phyloP scores from a whole-genome alignment of 2,329 filamentous ascomycete species.

The Penicillium sp. region DNA sequence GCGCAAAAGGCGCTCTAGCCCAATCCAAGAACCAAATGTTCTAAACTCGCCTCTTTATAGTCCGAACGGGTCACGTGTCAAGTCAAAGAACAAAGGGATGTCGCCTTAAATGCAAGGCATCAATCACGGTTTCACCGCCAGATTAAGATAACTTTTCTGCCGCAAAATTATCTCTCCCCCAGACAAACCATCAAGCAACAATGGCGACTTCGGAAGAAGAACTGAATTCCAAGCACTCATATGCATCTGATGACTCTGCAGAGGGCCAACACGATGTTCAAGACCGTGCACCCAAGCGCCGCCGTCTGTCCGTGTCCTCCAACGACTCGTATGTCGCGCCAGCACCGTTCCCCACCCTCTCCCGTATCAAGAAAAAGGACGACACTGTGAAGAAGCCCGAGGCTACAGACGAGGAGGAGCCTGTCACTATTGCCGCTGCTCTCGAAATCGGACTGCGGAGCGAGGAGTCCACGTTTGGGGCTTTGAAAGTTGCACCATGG shows the following conservation, averaged over 20 bases:
- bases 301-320: conserved; percentile 39
- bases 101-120: conserved; percentile 8
- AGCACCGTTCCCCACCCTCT: conserved; percentile 36
- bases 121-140: conserved; percentile 20
- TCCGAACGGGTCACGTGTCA: neutral
- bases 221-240: conserved; percentile 22
- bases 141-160: conserved; percentile 32
- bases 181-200: conserved; percentile 18
- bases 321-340: conserved; percentile 33
- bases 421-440: conserved; percentile 39
- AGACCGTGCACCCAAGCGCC: conserved; percentile 36
- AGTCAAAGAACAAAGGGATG: neutral
- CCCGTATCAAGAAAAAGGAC: conserved; percentile 42
- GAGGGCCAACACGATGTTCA: conserved; percentile 21
- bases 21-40: too few relatives aligned
- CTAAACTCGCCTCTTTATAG: neutral
- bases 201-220: conserved; percentile 30
- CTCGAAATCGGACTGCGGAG: conserved; percentile 43
- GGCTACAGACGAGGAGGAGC: conserved; percentile 28
- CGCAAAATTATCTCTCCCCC: conserved; percentile 29
- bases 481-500: conserved; percentile 75
- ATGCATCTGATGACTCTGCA: conserved; percentile 20
- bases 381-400: conserved; percentile 18
- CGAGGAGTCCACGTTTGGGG: conserved; percentile 59
- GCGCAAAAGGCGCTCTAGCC: too few relatives aligned